Conservation (phyloP, 78 protist genomes). For the Dictyostelium brefeldianum region DNA sequence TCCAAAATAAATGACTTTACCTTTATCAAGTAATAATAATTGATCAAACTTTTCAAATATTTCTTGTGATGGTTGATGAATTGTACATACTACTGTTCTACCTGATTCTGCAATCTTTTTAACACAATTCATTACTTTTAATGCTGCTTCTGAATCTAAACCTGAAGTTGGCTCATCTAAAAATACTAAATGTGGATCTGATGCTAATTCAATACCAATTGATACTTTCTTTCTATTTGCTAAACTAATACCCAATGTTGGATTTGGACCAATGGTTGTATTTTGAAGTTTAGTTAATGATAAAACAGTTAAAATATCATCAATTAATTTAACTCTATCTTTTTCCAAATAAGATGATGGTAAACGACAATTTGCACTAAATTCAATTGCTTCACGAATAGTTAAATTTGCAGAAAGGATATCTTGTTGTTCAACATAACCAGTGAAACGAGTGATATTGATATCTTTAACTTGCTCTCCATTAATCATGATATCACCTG, state of each 20-base stretch:
- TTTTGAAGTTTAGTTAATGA: constrained; percentile 10
- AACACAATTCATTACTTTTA: constrained; percentile 65
- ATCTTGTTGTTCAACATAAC: constrained; percentile 70
- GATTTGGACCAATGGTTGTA: constrained; percentile 66
- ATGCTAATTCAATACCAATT: constrained; percentile 85
- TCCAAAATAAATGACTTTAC: constrained; percentile 65
- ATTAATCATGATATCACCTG: constrained; percentile 51
- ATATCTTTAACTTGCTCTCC: not conserved
- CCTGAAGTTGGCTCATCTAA: constrained; percentile 88
- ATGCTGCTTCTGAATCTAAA: constrained; percentile 80
- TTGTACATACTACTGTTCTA: constrained; percentile 73
- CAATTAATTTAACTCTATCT: constrained; percentile 45
- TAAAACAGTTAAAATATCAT: constrained; percentile 33
- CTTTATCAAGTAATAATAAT: constrained; percentile 54
- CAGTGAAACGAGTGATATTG: constrained; percentile 66
- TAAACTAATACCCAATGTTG: constrained; percentile 82
- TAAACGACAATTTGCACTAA: constrained; percentile 64
- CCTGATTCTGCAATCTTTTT: constrained; percentile 43
- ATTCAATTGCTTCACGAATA: constrained; percentile 70
- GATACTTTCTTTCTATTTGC: constrained; percentile 86
- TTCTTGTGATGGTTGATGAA: constrained; percentile 83
- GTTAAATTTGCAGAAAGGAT: constrained; percentile 67
- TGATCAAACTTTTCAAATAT: constrained; percentile 81
- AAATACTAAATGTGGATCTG: constrained; percentile 81
- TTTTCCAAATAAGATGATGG: constrained; percentile 5